phyloP scores from a whole-genome alignment of 106 monocot genomes.

The Platanthera zijinensis region DNA sequence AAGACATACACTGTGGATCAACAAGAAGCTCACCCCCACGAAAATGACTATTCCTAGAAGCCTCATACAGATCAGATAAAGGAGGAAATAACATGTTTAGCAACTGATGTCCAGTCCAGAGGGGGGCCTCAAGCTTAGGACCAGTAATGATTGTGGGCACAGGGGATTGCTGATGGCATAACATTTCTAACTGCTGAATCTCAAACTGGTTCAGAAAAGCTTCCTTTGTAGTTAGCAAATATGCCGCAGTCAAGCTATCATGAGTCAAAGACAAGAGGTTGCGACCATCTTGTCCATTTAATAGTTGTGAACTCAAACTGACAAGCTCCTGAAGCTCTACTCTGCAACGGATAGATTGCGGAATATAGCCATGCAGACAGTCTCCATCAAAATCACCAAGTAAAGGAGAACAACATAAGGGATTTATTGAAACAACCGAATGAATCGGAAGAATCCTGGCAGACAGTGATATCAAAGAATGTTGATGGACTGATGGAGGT shows the following conservation, averaged over 20 bases:
- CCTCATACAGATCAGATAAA: slow-evolving; percentile 23
- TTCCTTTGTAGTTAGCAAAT: slow-evolving; percentile 36
- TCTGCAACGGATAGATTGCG: slow-evolving; percentile 59
- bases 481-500: slow-evolving; percentile 83
- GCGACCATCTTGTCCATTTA: slow-evolving; percentile 63
- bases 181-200: slow-evolving; percentile 80
- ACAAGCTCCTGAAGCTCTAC: slow-evolving; percentile 75
- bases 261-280: slow-evolving; percentile 66
- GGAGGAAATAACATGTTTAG: slow-evolving; percentile 60
- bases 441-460: slow-evolving; percentile 44
- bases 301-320: slow-evolving; percentile 49
- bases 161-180: slow-evolving; percentile 21
- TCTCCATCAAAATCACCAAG: slow-evolving; percentile 97
- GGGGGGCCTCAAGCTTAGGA: slow-evolving; percentile 13
- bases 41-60: slow-evolving; percentile 4
- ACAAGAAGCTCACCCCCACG: slow-evolving; percentile 25
- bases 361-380: slow-evolving; percentile 77
- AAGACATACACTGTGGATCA: slow-evolving; percentile 18
- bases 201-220: slow-evolving; percentile 54
- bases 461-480: slow-evolving; percentile 67
- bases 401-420: slow-evolving; percentile 76
- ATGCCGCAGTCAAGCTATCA: slow-evolving; percentile 83
- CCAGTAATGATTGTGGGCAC: slow-evolving; percentile 42
- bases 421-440: slow-evolving; percentile 66
- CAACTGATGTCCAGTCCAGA: slow-evolving; percentile 78